A percentile compares a stretch with the other conserved stretches of the same genome.
Evolutionary conservation across 495 filamentous ascomycete species (phyloP).

Genomic region (Mytilinidion resinicola): DNA sequence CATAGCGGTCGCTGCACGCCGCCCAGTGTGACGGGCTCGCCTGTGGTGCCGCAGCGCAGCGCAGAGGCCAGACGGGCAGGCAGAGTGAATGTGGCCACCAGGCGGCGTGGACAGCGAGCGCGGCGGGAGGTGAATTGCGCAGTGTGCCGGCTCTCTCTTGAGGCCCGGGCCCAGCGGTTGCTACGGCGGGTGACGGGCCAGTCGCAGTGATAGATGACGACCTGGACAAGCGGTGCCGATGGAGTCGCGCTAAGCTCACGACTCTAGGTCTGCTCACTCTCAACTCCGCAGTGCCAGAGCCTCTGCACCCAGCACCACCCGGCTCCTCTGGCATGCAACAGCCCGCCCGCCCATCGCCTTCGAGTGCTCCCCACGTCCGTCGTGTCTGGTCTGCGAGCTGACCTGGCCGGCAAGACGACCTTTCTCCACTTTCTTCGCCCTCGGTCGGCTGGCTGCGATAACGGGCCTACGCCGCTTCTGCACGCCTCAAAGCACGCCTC

Average conservation of each 20-base stretch:
- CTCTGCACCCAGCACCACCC: neutral
- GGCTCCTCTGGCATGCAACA: conserved; percentile 20
- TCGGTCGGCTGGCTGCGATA: conserved; percentile 24
- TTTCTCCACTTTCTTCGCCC: conserved; percentile 2
- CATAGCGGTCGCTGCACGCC: conserved; percentile 7
- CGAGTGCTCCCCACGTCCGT: neutral
- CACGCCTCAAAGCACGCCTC: conserved; percentile 5
- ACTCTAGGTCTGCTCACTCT: conserved; percentile 3
- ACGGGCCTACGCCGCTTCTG: conserved; percentile 12
- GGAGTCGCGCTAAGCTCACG: conserved; percentile 9
- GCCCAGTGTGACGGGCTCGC: neutral
- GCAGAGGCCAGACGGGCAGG: neutral
- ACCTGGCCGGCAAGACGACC: conserved; percentile 9
- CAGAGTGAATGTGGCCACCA: neutral
- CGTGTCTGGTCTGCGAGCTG: no score
- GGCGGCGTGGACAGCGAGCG: neutral
- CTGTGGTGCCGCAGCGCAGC: neutral
- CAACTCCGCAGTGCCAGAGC: conserved; percentile 10
- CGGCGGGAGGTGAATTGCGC: no score
- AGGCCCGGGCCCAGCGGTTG: no score
- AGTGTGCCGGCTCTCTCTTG: no score
- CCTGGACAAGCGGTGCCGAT: conserved; percentile 3
- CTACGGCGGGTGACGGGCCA: neutral
- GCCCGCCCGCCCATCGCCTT: conserved; percentile 16
- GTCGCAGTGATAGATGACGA: conserved; percentile 3